Base-by-base conservation (phyloP, 164 flowering plant genomes). In the Hamamelis virginiana region DNA sequence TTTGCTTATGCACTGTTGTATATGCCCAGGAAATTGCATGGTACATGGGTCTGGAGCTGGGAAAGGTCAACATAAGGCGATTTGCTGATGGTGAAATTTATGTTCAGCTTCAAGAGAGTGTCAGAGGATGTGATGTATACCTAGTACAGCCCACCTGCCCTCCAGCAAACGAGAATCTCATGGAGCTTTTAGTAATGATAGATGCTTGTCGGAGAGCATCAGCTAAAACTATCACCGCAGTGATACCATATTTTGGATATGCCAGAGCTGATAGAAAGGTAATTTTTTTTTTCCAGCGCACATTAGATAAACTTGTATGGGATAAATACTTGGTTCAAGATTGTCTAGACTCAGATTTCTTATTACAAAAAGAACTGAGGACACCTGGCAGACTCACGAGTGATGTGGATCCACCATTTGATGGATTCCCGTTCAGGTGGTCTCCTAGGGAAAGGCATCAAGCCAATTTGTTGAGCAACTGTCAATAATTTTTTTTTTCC, bases 181-280 rank as follows among this genome's bases (percentile, higher is more conserved):
- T 91, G 98, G 99, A 96, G 83, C 96, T 96, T 65, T 63, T 84
- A 18, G 77, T 96, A 27, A 93, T 93, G 97, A 88, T 93, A 5
- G 99, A 96, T 89, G 98, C 99, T 55, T 96, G 98, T 67, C 82
- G 97, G 47, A 90, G 99, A 74, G 98, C 99, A 18, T 96, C 99
- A 15, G 99, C 99, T 71, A 96, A 96, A 74, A 92, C 75, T 58
- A 88, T 96, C 62, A 96, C 98, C 75, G 99, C 98, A 9, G 99
- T 95, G 28, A 91, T 96, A 80, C 99, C 99, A 16, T 96, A 96
- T 78, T 96, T 96, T 86, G 99, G 99, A 74, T 96, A 96, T 80
- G 98, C 99, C 47, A 82, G 99, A 74, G 99, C 99, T 73, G 99
- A 96, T 74, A 82, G 99, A 77, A 91, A 93, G 98, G 99, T 80